Evolutionary conservation across 306 rosid species (phyloP).

Genomic region (apple (Malus domestica)): ASM211411v1 NC_041794.1:27373501-27374000

Average conservation of each 20-base stretch:
- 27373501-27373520: too few species aligned
- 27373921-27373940: conserved; percentile 51
- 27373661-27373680: background rate
- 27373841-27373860: background rate
- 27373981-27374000: conserved; percentile 43
- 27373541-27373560: too few species aligned
- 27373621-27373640: background rate
- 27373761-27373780: too few species aligned
- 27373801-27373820: background rate
- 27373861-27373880: background rate
- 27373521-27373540: too few species aligned
- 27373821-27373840: background rate
- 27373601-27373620: too few species aligned
- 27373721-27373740: background rate
- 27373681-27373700: background rate
- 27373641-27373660: background rate
- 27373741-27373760: too few species aligned
- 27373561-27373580: too few species aligned
- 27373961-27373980: conserved; percentile 48
- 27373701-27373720: background rate
- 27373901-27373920: background rate
- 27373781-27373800: too few species aligned
- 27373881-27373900: background rate
- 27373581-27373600: background rate
- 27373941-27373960: conserved; percentile 50